phyloP scores from a whole-genome alignment of 345 rosid species.

The Boechera divaricarpa region DNA sequence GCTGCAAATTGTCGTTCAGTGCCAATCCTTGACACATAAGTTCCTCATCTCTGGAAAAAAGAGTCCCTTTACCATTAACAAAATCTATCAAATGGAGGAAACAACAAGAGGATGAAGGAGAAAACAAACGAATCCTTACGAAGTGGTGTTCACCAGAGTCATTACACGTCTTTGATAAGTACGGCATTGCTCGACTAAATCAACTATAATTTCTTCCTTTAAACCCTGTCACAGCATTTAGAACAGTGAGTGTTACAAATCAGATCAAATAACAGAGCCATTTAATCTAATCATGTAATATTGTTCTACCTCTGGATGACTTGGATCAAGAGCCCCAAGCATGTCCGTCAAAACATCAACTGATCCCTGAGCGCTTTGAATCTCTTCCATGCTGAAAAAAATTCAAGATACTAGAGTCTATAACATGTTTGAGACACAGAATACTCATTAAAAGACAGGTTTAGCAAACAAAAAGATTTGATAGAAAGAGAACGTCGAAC shows the following conservation, averaged over 20 bases:
- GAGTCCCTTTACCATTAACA: conserved; percentile 36
- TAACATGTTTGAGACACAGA: conserved; percentile 24
- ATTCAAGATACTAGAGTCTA: conserved; percentile 5
- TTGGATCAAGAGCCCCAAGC: conserved; percentile 88
- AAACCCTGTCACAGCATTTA: conserved; percentile 59
- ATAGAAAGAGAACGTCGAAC: background rate
- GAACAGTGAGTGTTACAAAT: conserved; percentile 16
- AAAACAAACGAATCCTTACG: conserved; percentile 54
- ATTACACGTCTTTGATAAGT: conserved; percentile 80
- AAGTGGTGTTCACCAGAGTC: conserved; percentile 76
- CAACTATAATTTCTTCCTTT: conserved; percentile 88
- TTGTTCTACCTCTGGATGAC: conserved; percentile 66
- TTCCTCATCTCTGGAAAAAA: conserved; percentile 71
- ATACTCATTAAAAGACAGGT: background rate
- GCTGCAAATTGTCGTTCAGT: conserved; percentile 86
- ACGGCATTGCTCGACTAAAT: conserved; percentile 90
- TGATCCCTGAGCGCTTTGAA: conserved; percentile 73
- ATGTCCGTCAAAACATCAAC: conserved; percentile 84
- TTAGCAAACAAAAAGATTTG: background rate
- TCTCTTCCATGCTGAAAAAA: conserved; percentile 72
- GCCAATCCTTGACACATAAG: conserved; percentile 86
- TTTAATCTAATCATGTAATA: conserved; percentile 10
- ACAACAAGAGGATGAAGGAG: conserved; percentile 5
- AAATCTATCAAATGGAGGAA: conserved; percentile 6
- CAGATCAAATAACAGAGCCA: conserved; percentile 23